These are phyloP conservation scores for Apiospora rasikravindrae DNA, from an alignment of 2,329 filamentous ascomycete species.

Conservation along the genomic window DNA sequence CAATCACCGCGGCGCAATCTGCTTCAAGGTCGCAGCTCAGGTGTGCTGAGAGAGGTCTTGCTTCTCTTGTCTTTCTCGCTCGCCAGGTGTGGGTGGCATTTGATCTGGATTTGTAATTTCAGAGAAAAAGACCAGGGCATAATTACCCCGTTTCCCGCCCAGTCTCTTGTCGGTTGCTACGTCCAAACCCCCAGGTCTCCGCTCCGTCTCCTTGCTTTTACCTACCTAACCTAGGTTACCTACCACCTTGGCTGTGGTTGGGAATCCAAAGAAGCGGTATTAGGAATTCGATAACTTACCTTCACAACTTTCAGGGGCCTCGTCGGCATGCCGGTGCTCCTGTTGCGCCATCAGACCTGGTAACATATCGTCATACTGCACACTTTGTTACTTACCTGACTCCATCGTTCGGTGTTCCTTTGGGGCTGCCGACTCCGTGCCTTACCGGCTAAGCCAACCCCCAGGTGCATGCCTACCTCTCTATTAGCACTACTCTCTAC, in stretches of 20 bases:
- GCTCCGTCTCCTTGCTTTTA: neutral
- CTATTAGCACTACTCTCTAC: neutral
- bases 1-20: neutral
- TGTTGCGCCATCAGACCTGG: neutral
- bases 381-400: neutral
- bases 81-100: neutral
- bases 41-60: neutral
- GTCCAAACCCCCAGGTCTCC: neutral
- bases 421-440: neutral
- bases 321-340: neutral
- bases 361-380: neutral
- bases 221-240: neutral
- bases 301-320: neutral
- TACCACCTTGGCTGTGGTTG: neutral
- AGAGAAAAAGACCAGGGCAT: neutral
- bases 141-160: neutral
- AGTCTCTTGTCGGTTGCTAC: conserved; percentile 1
- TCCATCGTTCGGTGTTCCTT: neutral
- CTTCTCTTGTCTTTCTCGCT: neutral
- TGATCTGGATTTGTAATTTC: conserved; percentile 6
- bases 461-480: neutral
- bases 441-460: neutral
- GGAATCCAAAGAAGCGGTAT: neutral
- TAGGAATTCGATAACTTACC: neutral
- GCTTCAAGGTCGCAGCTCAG: conserved; percentile 3